A percentile compares a stretch with the other conserved stretches of the same genome.
These are phyloP conservation scores for Fusarium circinatum DNA, from an alignment of 2,329 filamentous ascomycete species.

Conservation along the genomic window DNA sequence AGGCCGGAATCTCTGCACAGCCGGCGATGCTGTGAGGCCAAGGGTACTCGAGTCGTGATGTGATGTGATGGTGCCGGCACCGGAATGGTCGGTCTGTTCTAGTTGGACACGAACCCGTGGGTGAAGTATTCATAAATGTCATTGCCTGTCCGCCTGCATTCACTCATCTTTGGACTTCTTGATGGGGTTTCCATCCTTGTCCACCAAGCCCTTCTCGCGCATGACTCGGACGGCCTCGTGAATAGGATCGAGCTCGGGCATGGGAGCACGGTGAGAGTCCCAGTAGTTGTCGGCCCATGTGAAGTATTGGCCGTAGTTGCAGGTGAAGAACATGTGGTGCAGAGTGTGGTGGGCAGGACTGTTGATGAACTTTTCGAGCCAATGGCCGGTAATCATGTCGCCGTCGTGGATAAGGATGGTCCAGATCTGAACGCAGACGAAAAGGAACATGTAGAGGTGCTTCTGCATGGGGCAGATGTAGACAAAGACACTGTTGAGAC, in stretches of 20 bases:
- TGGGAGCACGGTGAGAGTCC: conserved; percentile 56
- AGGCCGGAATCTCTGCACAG: conserved; percentile 16
- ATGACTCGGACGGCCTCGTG: conserved; percentile 57
- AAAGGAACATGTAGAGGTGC: conserved; percentile 57
- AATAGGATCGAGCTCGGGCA: conserved; percentile 55
- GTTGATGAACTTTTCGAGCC: conserved; percentile 59
- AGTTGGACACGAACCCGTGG: neutral
- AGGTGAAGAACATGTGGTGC: conserved; percentile 61
- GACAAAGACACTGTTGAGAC: conserved; percentile 50
- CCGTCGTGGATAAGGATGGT: conserved; percentile 62
- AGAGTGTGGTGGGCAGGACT: conserved; percentile 60
- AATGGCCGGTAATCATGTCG: conserved; percentile 60
- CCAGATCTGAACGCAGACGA: conserved; percentile 58
- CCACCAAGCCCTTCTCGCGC: conserved; percentile 56
- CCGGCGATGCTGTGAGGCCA: conserved; percentile 5
- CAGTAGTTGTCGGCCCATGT: conserved; percentile 59
- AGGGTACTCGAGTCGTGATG: conserved; percentile 13
- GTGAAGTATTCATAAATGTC: neutral
- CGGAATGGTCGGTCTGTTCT: conserved; percentile 21
- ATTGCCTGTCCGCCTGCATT: neutral
- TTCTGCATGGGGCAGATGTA: conserved; percentile 59
- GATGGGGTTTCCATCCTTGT: conserved; percentile 55
- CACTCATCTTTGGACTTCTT: conserved; percentile 46
- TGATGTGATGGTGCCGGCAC: conserved; percentile 35
- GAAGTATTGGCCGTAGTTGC: conserved; percentile 62